Evolutionary conservation across 352 stramenopile species (phyloP), one percentile per base, ranked within the genome.

Genomic region (Phytopythium chamaehyphon): DNA sequence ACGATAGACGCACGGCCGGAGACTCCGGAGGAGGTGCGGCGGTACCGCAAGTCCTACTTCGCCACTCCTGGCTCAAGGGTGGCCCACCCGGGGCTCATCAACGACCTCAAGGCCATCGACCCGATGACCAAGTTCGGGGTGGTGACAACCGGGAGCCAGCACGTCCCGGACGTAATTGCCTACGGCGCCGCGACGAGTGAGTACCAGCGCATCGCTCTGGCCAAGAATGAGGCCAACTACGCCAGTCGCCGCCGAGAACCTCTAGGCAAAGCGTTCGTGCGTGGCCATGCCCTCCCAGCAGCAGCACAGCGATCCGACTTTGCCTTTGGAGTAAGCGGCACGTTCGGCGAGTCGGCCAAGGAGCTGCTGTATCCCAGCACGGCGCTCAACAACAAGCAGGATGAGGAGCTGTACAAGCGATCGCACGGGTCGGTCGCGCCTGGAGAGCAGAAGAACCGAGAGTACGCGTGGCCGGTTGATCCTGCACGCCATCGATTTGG

Each of bases 21-120:
- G 7, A 95, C 85, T 16, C 83, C 85, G 0, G 81, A 93, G 37
- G 66, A 89, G 15, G 67, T 91, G 55, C 62, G 76, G 9, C 83
- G 77, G 24, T 93, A 72, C 63, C 80, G 83, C 54, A 90, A 90
- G 64, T 93, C 83, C 47, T 93, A 92, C 62, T 92, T 93, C 45
- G 68, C 68, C 36, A 83, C 91, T 51, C 79, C 85, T 0, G 83
- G 81, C 19, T 55, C 77, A 26, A 73, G 78, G 24, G 86, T 95
- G 52, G 78, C 77, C 2, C 85, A 95, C 51, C 76, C 73, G 11
- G 85, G 85, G 12, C 64, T 93, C 21, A 76, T 93, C 55, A 83
- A 92, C 42, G 83, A 93, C 59, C 64, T 89, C 47, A 87, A 89
- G 57, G 51, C 53, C 19, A 67, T 86, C 43, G 66, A 89, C 26